Percentiles rank a stretch among this genome's conserved stretches.
phyloP scores from a whole-genome alignment of 2,329 filamentous ascomycete genomes.

The Microsporum canis region DNA sequence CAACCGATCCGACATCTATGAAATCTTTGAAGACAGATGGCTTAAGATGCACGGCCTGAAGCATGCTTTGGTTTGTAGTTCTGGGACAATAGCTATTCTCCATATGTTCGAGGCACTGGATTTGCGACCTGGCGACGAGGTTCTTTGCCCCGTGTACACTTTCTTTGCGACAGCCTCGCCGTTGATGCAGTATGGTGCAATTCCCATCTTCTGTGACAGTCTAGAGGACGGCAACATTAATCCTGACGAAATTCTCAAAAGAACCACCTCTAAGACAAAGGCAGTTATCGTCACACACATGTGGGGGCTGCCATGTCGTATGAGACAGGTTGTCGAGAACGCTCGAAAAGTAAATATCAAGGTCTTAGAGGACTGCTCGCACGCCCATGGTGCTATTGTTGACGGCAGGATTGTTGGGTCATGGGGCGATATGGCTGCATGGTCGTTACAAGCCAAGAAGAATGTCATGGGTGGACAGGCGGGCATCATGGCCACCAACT shows the following conservation, averaged over 20 bases:
- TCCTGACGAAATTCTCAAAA: not conserved
- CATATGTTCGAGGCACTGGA: not conserved
- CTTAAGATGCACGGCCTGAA: not conserved
- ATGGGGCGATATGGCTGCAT: constrained; percentile 20
- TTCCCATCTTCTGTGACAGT: not conserved
- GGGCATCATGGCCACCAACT: not conserved
- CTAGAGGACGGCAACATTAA: not conserved
- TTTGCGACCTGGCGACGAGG: not conserved
- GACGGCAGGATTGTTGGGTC: not conserved
- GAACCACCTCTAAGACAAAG: not conserved
- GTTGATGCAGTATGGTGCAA: not conserved
- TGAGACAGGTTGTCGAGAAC: not conserved
- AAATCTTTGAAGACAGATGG: not conserved
- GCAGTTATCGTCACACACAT: not conserved
- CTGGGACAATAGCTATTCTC: not conserved
- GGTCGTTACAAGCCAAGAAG: not conserved
- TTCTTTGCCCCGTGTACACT: not conserved
- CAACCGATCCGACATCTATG: not conserved
- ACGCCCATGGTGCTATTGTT: not conserved
- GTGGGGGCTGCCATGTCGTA: not conserved
- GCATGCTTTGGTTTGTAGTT: not conserved
- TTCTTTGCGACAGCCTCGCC: not conserved
- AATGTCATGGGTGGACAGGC: not conserved
- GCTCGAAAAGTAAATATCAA: not conserved
- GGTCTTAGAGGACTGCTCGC: not conserved